Conservation (phyloP, 192 early-diverging fungal genomes). For the Coemansia sp. region DNA sequence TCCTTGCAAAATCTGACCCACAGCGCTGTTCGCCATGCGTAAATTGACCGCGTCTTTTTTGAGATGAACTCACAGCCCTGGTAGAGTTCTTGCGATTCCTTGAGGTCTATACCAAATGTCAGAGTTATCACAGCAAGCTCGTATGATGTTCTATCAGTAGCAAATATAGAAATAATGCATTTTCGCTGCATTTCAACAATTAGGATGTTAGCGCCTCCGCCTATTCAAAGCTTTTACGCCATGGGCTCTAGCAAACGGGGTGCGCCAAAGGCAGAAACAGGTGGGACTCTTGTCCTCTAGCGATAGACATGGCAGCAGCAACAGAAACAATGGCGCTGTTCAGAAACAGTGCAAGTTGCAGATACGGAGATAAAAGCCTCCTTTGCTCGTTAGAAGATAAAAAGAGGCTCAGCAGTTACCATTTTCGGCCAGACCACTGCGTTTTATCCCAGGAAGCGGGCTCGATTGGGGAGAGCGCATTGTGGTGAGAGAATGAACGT, state of each 20-base stretch:
- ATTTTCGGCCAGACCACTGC: neutral
- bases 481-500: neutral
- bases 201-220: neutral
- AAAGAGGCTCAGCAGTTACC: constrained; percentile 8
- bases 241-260: neutral
- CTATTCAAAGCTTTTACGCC: neutral
- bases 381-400: neutral
- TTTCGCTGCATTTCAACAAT: neutral
- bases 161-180: neutral
- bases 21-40: constrained; percentile 48
- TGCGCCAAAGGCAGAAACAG: neutral
- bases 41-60: constrained; percentile 54
- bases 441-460: neutral
- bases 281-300: neutral
- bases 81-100: constrained; percentile 53
- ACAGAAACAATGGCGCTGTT: neutral
- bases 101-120: constrained; percentile 35
- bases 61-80: constrained; percentile 50
- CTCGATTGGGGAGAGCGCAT: neutral
- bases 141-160: neutral
- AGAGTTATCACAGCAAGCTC: neutral
- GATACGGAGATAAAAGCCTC: neutral
- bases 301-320: neutral
- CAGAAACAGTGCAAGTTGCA: neutral
- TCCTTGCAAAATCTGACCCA: constrained; percentile 55